Base-by-base conservation (phyloP, 2,329 filamentous ascomycete species). In the Nectriaceae sp. region DNA sequence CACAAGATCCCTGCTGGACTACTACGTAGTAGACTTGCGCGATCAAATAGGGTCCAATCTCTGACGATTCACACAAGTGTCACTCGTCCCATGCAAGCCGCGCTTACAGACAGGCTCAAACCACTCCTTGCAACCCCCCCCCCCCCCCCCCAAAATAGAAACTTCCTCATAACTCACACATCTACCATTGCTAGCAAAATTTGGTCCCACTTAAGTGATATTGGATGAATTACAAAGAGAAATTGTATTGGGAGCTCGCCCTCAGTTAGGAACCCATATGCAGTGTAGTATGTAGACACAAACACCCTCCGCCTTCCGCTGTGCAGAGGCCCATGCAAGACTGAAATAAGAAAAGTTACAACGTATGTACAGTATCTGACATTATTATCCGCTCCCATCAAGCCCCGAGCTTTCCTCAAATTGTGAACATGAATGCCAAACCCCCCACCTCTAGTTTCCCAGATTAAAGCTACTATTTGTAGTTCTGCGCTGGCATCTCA, bases 401-500 rank as follows among this genome's bases (percentile, higher is more conserved):
- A 20, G 20, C n/a, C 20, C n/a, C n/a, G 37, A 21, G 19, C 16
- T 39, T 11, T 39, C 20, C 37, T 13, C 37, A 21, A 15, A 31
- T 31, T 8, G 26, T 15, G 8, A 15, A 8, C 26, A 8, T 31
- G 8, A 8, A 31, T 31, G 37, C 20, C 8, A 16, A 36, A 5
- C 33, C 6, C 33, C 11, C 37, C 16, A 10, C 37, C 16, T 39
- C 37, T 21, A 42, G 11, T 31, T 18, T 19, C 20, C 39, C 33
- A 36, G 33, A 6, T n/a, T 6, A 10, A 36, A 10, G 8, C 19
- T 10, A 11, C 21, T 56, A 59, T 63, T 64, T 63, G 53, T 72
- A 74, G 22, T 48, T 53, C 54, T 73, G 65, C 11, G 66, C 56
- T 3, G 72, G 68, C 72, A 75, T 75, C 63, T 75, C 72, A 47